Evolutionary conservation across 2,329 filamentous ascomycete genomes (phyloP), one percentile per base, ranked within the genome.

Genomic region (Curvularia sp.): DNA sequence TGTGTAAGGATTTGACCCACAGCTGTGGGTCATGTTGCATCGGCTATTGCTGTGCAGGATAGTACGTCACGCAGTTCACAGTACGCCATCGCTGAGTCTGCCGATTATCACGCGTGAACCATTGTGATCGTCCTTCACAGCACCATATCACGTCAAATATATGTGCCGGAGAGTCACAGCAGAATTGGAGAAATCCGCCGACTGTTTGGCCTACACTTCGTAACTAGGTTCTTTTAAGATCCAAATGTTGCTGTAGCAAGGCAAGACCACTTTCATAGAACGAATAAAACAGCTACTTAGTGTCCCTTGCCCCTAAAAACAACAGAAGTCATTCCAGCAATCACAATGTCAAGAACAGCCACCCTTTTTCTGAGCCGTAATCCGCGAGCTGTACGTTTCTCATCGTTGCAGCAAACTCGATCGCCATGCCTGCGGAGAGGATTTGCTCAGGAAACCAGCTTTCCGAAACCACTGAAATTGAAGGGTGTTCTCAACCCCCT

Each of bases 371-470:
- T 52, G 20, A 20, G 24, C 54, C 48, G 48, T 41, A 24, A 31
- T 52, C 22, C 31, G 8, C 41, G 47, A 52, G 31, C 39, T 13
- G 39, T 52, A 5, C 48, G 41, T 39, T 18, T 8, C 4, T 31
- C 54, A 3, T 18, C 22, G 26, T 31, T 56, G 4, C 41, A 38
- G 18, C 9, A 48, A 30, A 31, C 41, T 46, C 54, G 47, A 8
- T 51, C 41, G 10, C 48, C 54, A 56, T 56, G 48, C 24, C n/a
- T 56, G n/a, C 48, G 48, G 22, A 38, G 54, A 46, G 48, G 54
- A 30, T 56, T 52, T 41, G 54, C 54, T 24, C 48, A 56, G 46
- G 48, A 56, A 41, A 56, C 47, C n/a, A 50, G 39, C 22, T 56
- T 56, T 24, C 54, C 47, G 5, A 56, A 56, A 48, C 48, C 54